Evolutionary conservation across 2,329 filamentous ascomycete genomes (phyloP), one percentile per base, ranked within the genome.

Genomic region (Sporothrix dimorphospora): DNA sequence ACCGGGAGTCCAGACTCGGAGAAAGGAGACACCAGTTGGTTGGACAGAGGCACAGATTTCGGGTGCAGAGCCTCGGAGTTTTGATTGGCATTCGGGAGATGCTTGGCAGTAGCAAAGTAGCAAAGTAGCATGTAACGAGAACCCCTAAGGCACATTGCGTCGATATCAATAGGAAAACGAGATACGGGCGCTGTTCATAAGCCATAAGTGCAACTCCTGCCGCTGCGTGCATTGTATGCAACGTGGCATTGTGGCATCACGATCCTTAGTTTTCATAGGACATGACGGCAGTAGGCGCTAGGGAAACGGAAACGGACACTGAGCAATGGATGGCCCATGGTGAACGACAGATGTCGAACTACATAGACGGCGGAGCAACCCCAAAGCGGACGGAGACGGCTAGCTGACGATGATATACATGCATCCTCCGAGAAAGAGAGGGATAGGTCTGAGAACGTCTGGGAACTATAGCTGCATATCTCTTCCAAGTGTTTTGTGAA

Each of bases 191-290:
- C 9, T 9, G 16, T 42, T 34, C n/a, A n/a, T 34, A 34, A 34
- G n/a, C 19, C 19, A 42, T 6, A 42, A 24, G 19, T 63, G 9
- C 38, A 63, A 21, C 19, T 24, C 38, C 57, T 42, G 34, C 42
- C 42, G 45, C 24, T 49, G 63, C 24, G 30, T 34, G 65, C 65
- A 68, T 42, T 68, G 47, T 68, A 55, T 40, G 47, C 65, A 68
- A 68, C 65, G 65, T 69, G 49, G 34, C 49, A 69, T 55, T 51
- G 40, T 45, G 14, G 40, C 59, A 65, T 63, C n/a, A 19, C 42
- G 16, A n/a, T 34, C 19, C 63, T 66, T 66, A 21, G 14, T 49
- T 66, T 14, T n/a, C 24, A 21, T 42, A 66, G 38, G 12, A 63
- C 19, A 63, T n/a, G 21, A 42, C 9, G 38, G n/a, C 30, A 30